Base-by-base conservation (phyloP, 108 stramenopile species). In the Cyclotella baltica region DNA sequence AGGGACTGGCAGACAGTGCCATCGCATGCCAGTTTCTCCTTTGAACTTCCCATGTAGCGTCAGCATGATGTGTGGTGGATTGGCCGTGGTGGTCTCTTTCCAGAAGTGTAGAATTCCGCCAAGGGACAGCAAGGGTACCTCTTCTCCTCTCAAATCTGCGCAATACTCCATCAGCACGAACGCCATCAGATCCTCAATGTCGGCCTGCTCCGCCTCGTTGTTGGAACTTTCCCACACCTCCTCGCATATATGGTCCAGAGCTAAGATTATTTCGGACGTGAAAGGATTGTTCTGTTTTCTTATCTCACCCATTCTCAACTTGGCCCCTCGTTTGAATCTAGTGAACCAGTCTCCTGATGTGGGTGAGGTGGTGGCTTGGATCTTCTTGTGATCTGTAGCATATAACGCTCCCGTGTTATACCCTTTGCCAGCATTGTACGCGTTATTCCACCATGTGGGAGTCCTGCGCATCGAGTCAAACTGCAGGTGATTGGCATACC, bases 41-140 rank as follows among this genome's bases (percentile, higher is more conserved):
- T 74, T 74, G 50, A 74, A 74, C 9, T 31, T 36, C 15, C 73
- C 73, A 2, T 58, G 20, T 25, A 75, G 35, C 15, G 53, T 66
- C 0, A 75, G 25, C 75, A 75, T 75, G 0, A 67, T 58, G 38
- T 67, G 40, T 6, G 65, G 64, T 8, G 25, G 18, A n/a, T 30
- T 15, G 18, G 51, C 4, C 3, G 0, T 25, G 0, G 16, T 22
- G 20, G 73, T 47, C 37, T 67, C 55, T 18, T 75, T 27, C 64
- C 64, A 75, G 38, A 75, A 75, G 23, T 34, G 13, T 10, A 75
- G 55, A 11, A 75, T 1, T 9, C 75, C 52, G n/a, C 58, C 56
- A n/a, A 75, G 29, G 16, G 65, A 55, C 1, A 75, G 28, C 20
- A 74, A 33, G 0, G 3, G 62, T 25, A 74, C 73, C 20, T 74